Base-by-base conservation (phyloP, 192 early-diverging fungal species). In the Umbelopsis ramanniana region DNA sequence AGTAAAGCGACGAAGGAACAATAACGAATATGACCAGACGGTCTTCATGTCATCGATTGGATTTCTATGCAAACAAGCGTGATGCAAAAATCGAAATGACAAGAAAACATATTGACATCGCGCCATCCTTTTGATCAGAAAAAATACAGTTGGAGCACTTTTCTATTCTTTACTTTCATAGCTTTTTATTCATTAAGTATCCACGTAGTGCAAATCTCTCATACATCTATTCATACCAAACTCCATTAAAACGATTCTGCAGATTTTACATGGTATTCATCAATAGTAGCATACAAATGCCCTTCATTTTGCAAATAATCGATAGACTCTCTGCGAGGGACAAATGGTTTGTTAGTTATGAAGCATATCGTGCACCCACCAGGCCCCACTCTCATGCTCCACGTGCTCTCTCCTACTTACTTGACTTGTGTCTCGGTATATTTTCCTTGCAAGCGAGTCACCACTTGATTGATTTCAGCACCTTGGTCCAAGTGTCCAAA, bases 251-350 rank as follows among this genome's bases (percentile, higher is more conserved):
- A 63, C 33, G 57, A 69, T 19, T 70, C 60, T 21, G 84, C 81
- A 22, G 79, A 73, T 76, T 85, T 86, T 54, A 89, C 69, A 67
- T 93, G 90, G 37, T 84, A 76, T 0, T 92, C 89, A 72, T 92
- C 92, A 47, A 89, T 79, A 21, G 88, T 92, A 69, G 71, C 81
- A 79, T 93, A 94, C 54, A 91, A 57, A 52, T 82, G 82, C 15
- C 94, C 94, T 57, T 95, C 90, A 21, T 68, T 66, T 26, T 79
- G 76, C 53, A 95, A 82, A 72, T 68, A 79, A 0, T 88, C 83
- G 21, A 91, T 70, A 1, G 82, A 74, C 2, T 79, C 69, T 35
- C 81, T 77, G 21, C 84, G 46, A 19, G 48, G 40, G 8, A 9
- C 12, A 22, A 71, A n/a, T 19, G 6, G 6, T 50, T 15, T 15